Base-by-base conservation (phyloP, 2,329 filamentous ascomycete species). In the Amauroascus verrucosus region DNA sequence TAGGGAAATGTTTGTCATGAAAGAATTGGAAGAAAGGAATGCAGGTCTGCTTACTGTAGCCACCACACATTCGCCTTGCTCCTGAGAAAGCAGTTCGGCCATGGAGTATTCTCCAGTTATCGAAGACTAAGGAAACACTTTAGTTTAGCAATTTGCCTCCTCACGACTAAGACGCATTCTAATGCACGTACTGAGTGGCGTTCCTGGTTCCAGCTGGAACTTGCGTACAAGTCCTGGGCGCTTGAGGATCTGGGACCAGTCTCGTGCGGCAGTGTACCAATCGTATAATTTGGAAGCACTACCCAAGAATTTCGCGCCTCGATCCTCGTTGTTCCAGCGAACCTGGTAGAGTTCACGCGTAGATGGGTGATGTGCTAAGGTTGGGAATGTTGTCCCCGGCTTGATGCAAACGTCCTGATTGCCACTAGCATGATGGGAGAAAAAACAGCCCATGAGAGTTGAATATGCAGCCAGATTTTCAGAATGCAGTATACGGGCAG, bases 61-160 rank as follows among this genome's bases (percentile, higher is more conserved):
- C 91, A 56, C 93, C 93, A 67, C 90, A 96, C 64, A 98, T 86
- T 60, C 90, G 82, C 60, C 93, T 77, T 64, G 85, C 82, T 1
- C 93, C 93, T 5, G 83, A 85, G 64, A 97, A 98, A 0, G 80
- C 80, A 49, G 83, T 83, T 61, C 93, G 77, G 1, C 91, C 93
- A 68, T 98, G 93, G 61, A 97, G 72, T 32, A 96, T 85, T 55
- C 93, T 80, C 89, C 91, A 96, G 64, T 98, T 97, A 66, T 98
- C 88, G 67, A 98, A 96, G 45, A 97, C 86, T 86, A 61, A 9
- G 44, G 38, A 45, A 46, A 40, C 4, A 1, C 28, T 26, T 2
- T 18, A 32, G 11, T 24, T 51, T 22, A 46, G 30, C 32, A 52
- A 38, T 6, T n/a, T 38, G 11, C 20, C 13, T 37, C 16, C n/a